A percentile compares a stretch with the other conserved stretches of the same genome.
Conservation (phyloP, 768 basidiomycete species). For the Botryobasidium botryosum region DNA sequence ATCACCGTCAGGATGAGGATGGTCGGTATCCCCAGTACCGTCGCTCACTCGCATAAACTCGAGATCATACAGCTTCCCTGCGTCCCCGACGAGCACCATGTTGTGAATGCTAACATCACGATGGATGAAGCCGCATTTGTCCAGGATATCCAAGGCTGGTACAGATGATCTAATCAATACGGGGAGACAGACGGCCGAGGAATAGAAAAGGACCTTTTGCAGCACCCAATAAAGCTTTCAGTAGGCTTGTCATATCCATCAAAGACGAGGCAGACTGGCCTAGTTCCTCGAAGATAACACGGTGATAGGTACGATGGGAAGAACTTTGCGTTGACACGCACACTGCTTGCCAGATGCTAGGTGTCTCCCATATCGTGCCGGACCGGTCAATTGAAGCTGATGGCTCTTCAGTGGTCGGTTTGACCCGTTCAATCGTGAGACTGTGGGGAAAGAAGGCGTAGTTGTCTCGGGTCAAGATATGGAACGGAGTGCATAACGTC, state of each 20-base stretch:
- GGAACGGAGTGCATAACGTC: too few species aligned
- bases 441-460: too few species aligned
- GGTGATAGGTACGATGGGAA: background rate
- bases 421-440: too few species aligned
- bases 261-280: background rate
- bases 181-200: background rate
- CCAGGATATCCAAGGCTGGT: background rate
- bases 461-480: too few species aligned
- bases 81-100: background rate
- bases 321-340: background rate
- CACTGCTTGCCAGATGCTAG: too few species aligned
- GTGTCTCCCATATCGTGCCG: too few species aligned
- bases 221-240: background rate
- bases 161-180: background rate
- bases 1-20: too few species aligned
- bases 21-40: too few species aligned
- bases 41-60: too few species aligned
- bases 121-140: background rate
- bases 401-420: too few species aligned
- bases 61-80: too few species aligned
- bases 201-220: background rate
- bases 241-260: background rate
- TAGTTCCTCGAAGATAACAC: background rate
- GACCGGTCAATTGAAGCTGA: too few species aligned
- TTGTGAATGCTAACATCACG: background rate